Conservation (phyloP, 2,329 filamentous ascomycete genomes). For the Chalara sp. region DNA sequence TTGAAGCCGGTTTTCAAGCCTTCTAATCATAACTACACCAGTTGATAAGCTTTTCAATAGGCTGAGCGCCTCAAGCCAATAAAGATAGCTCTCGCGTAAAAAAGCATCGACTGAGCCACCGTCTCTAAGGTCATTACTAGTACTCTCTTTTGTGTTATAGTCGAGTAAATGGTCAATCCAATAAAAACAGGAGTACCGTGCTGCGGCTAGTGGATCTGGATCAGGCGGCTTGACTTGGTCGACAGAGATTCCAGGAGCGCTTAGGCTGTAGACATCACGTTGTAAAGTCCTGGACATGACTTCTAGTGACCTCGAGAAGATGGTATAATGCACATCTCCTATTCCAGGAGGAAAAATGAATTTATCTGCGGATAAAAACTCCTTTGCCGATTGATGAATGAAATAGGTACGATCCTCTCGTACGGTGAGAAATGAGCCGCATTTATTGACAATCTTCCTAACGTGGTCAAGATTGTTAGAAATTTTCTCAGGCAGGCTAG, state of each 20-base stretch:
- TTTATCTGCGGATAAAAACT: slow-evolving; percentile 5
- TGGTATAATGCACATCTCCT: slow-evolving; percentile 20
- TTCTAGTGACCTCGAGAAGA: slow-evolving; percentile 30
- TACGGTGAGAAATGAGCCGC: slow-evolving; percentile 8
- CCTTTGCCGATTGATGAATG: slow-evolving; percentile 10
- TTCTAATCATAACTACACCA: not conserved
- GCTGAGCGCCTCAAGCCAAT: not conserved
- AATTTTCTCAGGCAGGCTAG: not conserved
- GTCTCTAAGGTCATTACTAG: not conserved
- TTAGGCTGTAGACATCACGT: slow-evolving; percentile 30
- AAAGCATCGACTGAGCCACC: not conserved
- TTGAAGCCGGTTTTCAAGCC: not conserved
- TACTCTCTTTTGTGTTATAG: not conserved
- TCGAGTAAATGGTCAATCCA: not conserved
- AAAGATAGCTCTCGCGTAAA: not conserved
- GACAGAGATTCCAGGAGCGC: slow-evolving; percentile 14
- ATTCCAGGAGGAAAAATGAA: slow-evolving; percentile 25
- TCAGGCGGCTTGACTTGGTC: slow-evolving; percentile 10
- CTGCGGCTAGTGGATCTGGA: not conserved
- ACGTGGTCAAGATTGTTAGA: not conserved
- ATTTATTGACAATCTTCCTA: not conserved
- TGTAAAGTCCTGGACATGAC: slow-evolving; percentile 22
- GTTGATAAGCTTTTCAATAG: not conserved
- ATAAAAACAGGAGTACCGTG: not conserved
- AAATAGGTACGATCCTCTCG: slow-evolving; percentile 2